Percentiles rank a stretch among this genome's conserved stretches.
Evolutionary conservation across 2,329 filamentous ascomycete species (phyloP).

Genomic region (Alternaria dauci): DNA sequence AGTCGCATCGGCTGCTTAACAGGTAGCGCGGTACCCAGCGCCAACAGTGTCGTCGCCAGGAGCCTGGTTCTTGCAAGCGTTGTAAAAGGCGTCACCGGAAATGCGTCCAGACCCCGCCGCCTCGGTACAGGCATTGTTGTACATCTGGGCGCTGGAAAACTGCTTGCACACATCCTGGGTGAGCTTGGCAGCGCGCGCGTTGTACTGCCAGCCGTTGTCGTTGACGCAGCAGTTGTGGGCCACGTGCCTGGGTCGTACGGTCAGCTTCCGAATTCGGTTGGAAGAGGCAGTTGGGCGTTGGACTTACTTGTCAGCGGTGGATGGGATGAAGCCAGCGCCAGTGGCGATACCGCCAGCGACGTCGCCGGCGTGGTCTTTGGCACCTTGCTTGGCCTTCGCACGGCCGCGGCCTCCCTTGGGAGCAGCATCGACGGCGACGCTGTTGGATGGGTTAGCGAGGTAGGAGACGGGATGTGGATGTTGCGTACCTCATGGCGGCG

Average conservation of each 20-base stretch:
- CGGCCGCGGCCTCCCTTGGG: not conserved
- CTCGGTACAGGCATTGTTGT: not conserved
- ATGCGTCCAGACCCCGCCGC: not conserved
- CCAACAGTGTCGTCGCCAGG: not conserved
- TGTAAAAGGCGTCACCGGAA: not conserved
- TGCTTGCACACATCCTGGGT: not conserved
- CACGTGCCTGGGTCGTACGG: not conserved
- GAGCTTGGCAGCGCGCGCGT: not conserved
- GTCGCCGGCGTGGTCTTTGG: not conserved
- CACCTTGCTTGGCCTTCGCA: not conserved
- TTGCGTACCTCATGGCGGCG: not conserved
- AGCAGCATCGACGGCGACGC: not conserved
- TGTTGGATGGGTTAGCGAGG: not conserved
- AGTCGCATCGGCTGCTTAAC: too few species aligned
- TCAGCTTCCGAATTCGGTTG: not conserved
- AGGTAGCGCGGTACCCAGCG: not conserved
- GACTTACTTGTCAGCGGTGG: not conserved
- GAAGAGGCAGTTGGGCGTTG: accelerated
- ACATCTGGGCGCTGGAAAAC: not conserved
- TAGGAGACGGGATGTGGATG: not conserved
- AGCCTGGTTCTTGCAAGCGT: not conserved
- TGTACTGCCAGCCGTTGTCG: not conserved
- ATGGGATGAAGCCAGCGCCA: not conserved
- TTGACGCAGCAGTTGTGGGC: not conserved
- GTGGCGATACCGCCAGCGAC: not conserved